phyloP scores from a whole-genome alignment of 331 rosid species.

The Acacia concinna region DNA sequence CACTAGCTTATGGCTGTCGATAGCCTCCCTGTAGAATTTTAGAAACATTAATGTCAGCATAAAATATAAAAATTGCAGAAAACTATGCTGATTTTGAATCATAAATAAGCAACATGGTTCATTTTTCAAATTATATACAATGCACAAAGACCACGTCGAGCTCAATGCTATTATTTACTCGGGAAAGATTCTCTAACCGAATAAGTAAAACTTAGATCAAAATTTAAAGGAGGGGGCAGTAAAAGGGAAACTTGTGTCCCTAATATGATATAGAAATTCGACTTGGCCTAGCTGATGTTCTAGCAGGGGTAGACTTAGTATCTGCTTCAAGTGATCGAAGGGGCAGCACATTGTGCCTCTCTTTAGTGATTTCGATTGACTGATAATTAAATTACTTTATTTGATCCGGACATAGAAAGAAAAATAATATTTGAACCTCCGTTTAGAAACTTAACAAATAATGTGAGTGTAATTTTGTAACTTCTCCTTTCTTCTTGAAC shows the following conservation, averaged over 20 bases:
- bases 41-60: background rate
- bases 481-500: background rate
- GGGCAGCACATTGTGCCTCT: constrained; percentile 3
- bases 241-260: background rate
- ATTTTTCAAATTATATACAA: background rate
- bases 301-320: background rate
- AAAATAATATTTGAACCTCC: background rate
- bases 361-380: constrained; percentile 6
- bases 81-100: background rate
- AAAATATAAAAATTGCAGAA: background rate
- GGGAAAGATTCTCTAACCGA: background rate
- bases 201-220: background rate
- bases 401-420: background rate
- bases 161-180: background rate
- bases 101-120: background rate
- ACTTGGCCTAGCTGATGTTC: background rate
- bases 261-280: background rate
- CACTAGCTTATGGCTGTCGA: background rate
- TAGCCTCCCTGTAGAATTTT: background rate
- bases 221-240: background rate
- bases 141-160: background rate
- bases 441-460: background rate
- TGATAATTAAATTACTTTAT: constrained; percentile 18
- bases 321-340: background rate
- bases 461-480: background rate